These are phyloP conservation scores for Roridomyces roridus DNA, from an alignment of 768 basidiomycete species.

Conservation along the genomic window DNA sequence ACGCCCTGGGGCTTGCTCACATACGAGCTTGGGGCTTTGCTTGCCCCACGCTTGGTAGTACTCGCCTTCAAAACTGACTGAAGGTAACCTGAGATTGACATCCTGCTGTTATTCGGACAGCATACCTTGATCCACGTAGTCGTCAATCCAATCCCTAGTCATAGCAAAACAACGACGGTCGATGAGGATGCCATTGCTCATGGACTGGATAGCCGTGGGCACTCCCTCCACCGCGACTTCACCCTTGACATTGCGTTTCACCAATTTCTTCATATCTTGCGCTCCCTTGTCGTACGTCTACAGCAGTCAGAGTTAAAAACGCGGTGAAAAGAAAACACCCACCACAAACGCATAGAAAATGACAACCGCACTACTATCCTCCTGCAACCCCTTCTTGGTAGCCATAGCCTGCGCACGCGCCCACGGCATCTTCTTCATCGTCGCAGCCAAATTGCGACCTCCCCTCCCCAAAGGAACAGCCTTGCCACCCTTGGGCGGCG, in stretches of 20 bases:
- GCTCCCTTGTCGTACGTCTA: constrained; percentile 14
- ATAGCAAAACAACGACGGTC: constrained; percentile 18
- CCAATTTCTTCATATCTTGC: constrained; percentile 4
- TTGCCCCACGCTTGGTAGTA: constrained; percentile 17
- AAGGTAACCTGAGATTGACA: too few species aligned
- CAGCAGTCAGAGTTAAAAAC: neutral
- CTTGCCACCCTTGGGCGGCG: neutral
- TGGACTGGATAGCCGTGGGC: too few species aligned
- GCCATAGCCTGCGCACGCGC: constrained; percentile 10
- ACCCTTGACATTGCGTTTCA: neutral
- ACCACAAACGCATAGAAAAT: constrained; percentile 13
- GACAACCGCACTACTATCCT: constrained; percentile 10
- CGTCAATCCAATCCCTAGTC: neutral
- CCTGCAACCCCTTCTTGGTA: constrained; percentile 1
- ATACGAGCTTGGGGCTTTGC: constrained; percentile 4
- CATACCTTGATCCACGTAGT: constrained; percentile 8
- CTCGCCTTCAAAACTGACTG: constrained; percentile 14
- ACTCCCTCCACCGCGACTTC: neutral
- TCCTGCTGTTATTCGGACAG: too few species aligned
- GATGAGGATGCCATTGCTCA: constrained; percentile 31
- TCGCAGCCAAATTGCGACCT: too few species aligned
- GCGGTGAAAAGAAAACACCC: neutral
- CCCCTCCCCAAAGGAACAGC: too few species aligned
- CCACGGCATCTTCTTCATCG: constrained; percentile 12
- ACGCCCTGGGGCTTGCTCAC: constrained; percentile 5